These are phyloP conservation scores for Leccinum barrowsii DNA, from an alignment of 768 basidiomycete species.

Conservation along the genomic window DNA sequence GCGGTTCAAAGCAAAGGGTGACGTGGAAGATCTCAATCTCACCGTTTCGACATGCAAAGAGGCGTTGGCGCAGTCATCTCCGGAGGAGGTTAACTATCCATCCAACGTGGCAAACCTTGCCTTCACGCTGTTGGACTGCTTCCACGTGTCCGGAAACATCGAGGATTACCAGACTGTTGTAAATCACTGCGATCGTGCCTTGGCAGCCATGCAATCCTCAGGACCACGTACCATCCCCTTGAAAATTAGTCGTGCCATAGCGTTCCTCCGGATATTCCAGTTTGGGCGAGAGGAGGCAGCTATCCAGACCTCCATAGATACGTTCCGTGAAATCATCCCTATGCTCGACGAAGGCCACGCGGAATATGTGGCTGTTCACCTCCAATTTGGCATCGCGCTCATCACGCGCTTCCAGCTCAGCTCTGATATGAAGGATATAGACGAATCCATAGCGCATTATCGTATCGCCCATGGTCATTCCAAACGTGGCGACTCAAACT, in stretches of 20 bases:
- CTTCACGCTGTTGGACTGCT: conserved; percentile 6
- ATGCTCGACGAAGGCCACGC: conserved; percentile 10
- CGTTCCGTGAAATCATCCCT: conserved; percentile 12
- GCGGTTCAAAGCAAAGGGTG: conserved; percentile 15
- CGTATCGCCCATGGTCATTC: conserved; percentile 11
- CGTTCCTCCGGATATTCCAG: conserved; percentile 12
- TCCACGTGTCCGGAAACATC: conserved; percentile 2
- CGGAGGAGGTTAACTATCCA: background rate
- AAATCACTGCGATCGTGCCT: conserved; percentile 18
- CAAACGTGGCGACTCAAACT: conserved; percentile 6
- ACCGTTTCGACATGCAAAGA: conserved; percentile 17
- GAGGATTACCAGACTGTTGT: conserved; percentile 21
- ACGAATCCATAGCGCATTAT: conserved; percentile 21
- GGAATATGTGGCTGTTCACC: conserved; percentile 4
- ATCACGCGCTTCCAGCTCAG: conserved; percentile 10
- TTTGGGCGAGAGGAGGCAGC: conserved; percentile 6
- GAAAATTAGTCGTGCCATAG: conserved; percentile 12
- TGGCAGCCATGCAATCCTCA: conserved; percentile 1
- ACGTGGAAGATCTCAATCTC: conserved; percentile 12
- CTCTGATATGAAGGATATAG: conserved; percentile 12
- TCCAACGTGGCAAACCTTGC: conserved; percentile 1
- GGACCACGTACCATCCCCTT: background rate
- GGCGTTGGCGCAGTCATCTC: conserved; percentile 9
- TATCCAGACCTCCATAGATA: conserved; percentile 9
- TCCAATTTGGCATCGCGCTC: conserved; percentile 19